Evolutionary conservation across 2,329 filamentous ascomycete genomes (phyloP).

Genomic region (Penicillium sp.): DNA sequence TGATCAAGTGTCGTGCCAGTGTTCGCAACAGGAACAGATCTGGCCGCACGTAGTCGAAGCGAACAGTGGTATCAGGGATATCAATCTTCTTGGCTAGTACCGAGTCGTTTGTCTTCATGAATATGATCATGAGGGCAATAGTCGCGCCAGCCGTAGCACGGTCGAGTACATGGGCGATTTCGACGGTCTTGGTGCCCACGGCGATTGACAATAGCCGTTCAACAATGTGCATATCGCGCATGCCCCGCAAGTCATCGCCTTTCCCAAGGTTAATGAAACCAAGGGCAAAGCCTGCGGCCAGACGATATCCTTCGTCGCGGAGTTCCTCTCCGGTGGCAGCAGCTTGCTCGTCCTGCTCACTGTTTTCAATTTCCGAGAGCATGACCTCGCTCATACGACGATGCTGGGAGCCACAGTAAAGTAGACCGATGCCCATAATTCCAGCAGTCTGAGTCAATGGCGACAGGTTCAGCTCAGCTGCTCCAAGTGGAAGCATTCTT

Average conservation of each 20-base stretch:
- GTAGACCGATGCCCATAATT: slow-evolving; percentile 91
- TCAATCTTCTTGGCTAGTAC: slow-evolving; percentile 88
- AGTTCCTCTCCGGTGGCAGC: slow-evolving; percentile 67
- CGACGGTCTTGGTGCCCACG: slow-evolving; percentile 84
- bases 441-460: slow-evolving; percentile 92
- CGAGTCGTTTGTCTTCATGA: slow-evolving; percentile 92
- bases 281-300: slow-evolving; percentile 89
- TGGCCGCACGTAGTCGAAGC: slow-evolving; percentile 93
- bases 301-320: slow-evolving; percentile 90
- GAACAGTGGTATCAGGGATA: slow-evolving; percentile 81
- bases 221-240: slow-evolving; percentile 91
- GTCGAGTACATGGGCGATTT: slow-evolving; percentile 89
- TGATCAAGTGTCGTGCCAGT: slow-evolving; percentile 82
- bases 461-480: slow-evolving; percentile 90
- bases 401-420: slow-evolving; percentile 95
- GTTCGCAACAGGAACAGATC: slow-evolving; percentile 90
- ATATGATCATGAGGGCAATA: slow-evolving; percentile 85
- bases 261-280: slow-evolving; percentile 94
- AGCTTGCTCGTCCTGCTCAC: slow-evolving; percentile 72
- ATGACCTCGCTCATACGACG: slow-evolving; percentile 98
- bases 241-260: slow-evolving; percentile 79
- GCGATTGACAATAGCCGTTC: slow-evolving; percentile 84
- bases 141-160: slow-evolving; percentile 91
- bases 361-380: slow-evolving; percentile 92
- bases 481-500: slow-evolving; percentile 85